These are phyloP conservation scores for Pseudogymnoascus sp. DNA, from an alignment of 2,329 filamentous ascomycete species.

Conservation along the genomic window DNA sequence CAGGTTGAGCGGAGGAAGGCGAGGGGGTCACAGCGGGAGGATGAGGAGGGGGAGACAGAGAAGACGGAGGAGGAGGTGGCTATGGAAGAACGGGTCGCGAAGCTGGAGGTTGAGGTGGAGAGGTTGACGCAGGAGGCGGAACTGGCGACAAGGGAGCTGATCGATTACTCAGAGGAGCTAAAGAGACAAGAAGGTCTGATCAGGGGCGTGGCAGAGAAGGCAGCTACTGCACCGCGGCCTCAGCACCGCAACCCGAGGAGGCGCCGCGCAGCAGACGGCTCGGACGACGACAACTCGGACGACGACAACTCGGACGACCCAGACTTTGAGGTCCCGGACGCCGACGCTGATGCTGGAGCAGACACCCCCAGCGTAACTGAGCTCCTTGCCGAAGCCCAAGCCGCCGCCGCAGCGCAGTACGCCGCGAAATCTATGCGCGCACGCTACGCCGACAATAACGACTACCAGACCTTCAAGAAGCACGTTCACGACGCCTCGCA, in stretches of 20 bases:
- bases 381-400: slow-evolving; percentile 29
- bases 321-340: slow-evolving; percentile 31
- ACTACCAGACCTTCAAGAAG: slow-evolving; percentile 52
- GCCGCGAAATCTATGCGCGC: slow-evolving; percentile 30
- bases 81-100: slow-evolving; percentile 18
- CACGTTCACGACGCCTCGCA: slow-evolving; percentile 53
- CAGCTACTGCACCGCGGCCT: slow-evolving; percentile 13
- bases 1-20: slow-evolving; percentile 14
- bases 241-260: slow-evolving; percentile 28
- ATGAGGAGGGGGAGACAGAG: neutral
- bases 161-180: slow-evolving; percentile 45
- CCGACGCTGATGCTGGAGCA: slow-evolving; percentile 32
- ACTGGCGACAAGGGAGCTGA: slow-evolving; percentile 44
- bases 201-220: slow-evolving; percentile 26
- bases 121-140: slow-evolving; percentile 47
- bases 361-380: slow-evolving; percentile 28
- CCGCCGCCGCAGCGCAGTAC: slow-evolving; percentile 29
- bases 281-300: slow-evolving; percentile 31
- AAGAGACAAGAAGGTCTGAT: slow-evolving; percentile 22
- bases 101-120: slow-evolving; percentile 37
- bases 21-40: slow-evolving; percentile 10
- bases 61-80: slow-evolving; percentile 14
- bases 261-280: slow-evolving; percentile 22
- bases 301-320: slow-evolving; percentile 30
- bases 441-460: slow-evolving; percentile 50